phyloP scores from a whole-genome alignment of 208 protist species.

The Leishmania martiniquensis region DNA sequence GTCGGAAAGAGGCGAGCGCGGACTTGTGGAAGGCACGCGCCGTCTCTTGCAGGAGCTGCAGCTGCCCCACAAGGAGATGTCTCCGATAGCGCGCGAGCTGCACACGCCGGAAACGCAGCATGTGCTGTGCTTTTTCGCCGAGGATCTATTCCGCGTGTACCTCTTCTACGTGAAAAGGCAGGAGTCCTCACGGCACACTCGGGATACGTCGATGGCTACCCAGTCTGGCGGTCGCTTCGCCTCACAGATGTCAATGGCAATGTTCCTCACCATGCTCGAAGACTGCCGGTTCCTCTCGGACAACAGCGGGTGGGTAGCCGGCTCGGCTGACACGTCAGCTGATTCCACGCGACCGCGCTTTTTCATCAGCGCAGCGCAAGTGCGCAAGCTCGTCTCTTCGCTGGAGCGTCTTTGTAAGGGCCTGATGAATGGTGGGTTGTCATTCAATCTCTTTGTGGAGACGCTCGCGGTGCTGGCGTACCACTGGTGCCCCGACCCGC shows the following conservation, averaged over 20 bases:
- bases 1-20: conserved; percentile 28
- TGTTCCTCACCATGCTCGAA: conserved; percentile 63
- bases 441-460: conserved; percentile 80
- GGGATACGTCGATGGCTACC: conserved; percentile 42
- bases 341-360: conserved; percentile 23
- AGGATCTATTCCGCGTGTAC: conserved; percentile 75
- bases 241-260: conserved; percentile 45
- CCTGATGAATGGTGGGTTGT: conserved; percentile 44
- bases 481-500: conserved; percentile 86
- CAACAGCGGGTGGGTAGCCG: conserved; percentile 14
- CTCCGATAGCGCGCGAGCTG: conserved; percentile 34
- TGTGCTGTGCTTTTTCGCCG: conserved; percentile 69
- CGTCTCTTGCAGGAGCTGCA: conserved; percentile 47
- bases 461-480: conserved; percentile 44
- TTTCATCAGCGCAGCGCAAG: conserved; percentile 52
- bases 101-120: conserved; percentile 50
- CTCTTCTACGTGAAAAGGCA: conserved; percentile 86
- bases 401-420: conserved; percentile 27
- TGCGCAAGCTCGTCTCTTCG: conserved; percentile 34
- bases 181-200: conserved; percentile 39
- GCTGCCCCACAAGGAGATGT: conserved; percentile 26
- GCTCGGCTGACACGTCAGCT: neutral
- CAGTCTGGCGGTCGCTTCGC: conserved; percentile 76
- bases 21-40: conserved; percentile 54
- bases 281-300: conserved; percentile 69